These are phyloP conservation scores for Blumeriella jaapii DNA, from an alignment of 2,329 filamentous ascomycete species.

Conservation along the genomic window DNA sequence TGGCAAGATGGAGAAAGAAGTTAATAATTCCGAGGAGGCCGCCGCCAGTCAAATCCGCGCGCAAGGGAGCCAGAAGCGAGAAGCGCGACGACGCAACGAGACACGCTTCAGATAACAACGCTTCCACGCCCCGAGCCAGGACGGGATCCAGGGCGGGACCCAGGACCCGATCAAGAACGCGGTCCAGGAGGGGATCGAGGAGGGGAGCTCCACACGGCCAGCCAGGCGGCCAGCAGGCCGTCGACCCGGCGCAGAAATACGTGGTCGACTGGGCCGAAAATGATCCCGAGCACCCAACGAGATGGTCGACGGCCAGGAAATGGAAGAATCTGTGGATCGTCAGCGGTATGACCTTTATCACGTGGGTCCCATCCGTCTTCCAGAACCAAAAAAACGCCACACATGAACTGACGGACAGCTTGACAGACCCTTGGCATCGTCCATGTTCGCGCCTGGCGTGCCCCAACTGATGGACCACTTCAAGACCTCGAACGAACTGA, in stretches of 20 bases:
- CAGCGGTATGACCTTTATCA: conserved; percentile 14
- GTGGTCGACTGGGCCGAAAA: conserved; percentile 40
- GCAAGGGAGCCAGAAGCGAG: too few relatives aligned
- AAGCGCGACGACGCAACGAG: too few relatives aligned
- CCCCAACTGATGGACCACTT: conserved; percentile 38
- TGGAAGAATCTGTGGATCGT: conserved; percentile 13
- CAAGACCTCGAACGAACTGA: conserved; percentile 27
- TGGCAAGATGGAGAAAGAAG: too few relatives aligned
- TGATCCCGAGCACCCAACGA: conserved; percentile 12
- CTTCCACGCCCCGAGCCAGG: too few relatives aligned
- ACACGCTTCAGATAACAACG: too few relatives aligned
- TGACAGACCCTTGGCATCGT: conserved; percentile 33
- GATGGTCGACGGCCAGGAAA: conserved; percentile 11
- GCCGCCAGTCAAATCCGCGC: too few relatives aligned
- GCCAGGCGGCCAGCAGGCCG: too few relatives aligned
- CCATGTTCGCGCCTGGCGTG: conserved; percentile 38
- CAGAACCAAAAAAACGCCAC: background rate
- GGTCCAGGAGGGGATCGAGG: too few relatives aligned
- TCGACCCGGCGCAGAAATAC: conserved; percentile 3
- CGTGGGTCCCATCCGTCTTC: conserved; percentile 9
- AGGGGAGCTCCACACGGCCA: too few relatives aligned
- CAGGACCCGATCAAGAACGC: too few relatives aligned
- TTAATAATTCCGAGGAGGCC: too few relatives aligned
- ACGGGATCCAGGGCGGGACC: too few relatives aligned
- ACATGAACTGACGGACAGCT: background rate